Conservation (phyloP, 371 early-diverging fungal species). For the Syncephalastrum racemosum region DNA sequence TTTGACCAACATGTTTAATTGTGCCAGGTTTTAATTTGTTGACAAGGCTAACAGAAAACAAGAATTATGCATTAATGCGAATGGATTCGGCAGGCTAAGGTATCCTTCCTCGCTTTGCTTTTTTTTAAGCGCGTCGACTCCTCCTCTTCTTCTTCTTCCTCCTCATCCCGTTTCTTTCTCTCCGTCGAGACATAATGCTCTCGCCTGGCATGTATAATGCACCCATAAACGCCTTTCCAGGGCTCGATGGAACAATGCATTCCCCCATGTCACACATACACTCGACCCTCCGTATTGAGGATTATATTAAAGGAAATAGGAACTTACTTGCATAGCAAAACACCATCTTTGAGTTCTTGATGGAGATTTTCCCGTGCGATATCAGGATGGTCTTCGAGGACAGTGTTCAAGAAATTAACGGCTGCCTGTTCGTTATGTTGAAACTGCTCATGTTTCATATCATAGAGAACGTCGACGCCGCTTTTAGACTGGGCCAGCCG, state of each 20-base stretch:
- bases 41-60: slow-evolving; percentile 30
- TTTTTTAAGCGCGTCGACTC: background rate
- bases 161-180: slow-evolving; percentile 7
- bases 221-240: background rate
- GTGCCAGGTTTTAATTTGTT: slow-evolving; percentile 49
- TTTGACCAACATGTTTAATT: slow-evolving; percentile 45
- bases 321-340: slow-evolving; percentile 50
- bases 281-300: background rate
- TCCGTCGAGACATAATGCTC: background rate
- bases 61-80: background rate
- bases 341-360: slow-evolving; percentile 42
- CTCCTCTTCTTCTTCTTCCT: background rate
- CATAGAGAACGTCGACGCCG: slow-evolving; percentile 30
- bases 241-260: background rate
- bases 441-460: slow-evolving; percentile 34
- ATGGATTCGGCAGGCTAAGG: background rate
- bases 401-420: slow-evolving; percentile 31
- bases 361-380: slow-evolving; percentile 49
- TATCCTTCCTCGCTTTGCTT: slow-evolving; percentile 3
- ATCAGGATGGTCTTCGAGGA: slow-evolving; percentile 14
- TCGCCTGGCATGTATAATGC: background rate
- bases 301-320: slow-evolving; percentile 1
- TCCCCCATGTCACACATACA: slow-evolving; percentile 2
- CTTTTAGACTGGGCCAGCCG: slow-evolving; percentile 36
- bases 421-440: slow-evolving; percentile 32